Evolutionary conservation across 352 stramenopile species (phyloP).

Genomic region (Globisporangium iwayamae): DNA sequence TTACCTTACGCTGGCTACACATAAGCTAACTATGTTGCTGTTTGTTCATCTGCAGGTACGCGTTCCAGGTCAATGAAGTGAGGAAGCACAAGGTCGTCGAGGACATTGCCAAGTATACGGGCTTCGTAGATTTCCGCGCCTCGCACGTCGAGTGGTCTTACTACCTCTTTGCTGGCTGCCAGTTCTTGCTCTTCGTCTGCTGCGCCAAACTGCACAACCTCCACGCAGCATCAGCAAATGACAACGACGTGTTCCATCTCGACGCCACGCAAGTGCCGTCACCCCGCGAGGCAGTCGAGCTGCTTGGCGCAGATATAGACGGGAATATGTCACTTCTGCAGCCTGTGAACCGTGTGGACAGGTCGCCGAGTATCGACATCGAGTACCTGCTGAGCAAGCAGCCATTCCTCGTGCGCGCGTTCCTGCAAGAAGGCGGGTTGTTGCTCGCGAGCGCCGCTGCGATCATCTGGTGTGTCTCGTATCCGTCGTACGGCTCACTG

Average conservation of each 20-base stretch:
- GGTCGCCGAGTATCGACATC: constrained; percentile 31
- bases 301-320: constrained; percentile 4
- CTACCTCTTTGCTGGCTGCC: constrained; percentile 59
- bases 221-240: constrained; percentile 24
- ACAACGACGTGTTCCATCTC: constrained; percentile 15
- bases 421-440: constrained; percentile 63
- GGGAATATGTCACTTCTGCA: constrained; percentile 15
- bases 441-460: constrained; percentile 61
- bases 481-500: constrained; percentile 74
- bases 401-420: constrained; percentile 58
- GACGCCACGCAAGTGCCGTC: not conserved
- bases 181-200: constrained; percentile 60
- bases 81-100: constrained; percentile 24
- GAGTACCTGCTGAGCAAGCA: constrained; percentile 56
- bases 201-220: constrained; percentile 67
- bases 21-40: not conserved
- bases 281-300: constrained; percentile 11
- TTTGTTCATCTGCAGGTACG: constrained; percentile 31
- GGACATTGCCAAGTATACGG: constrained; percentile 47
- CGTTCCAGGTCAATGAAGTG: constrained; percentile 44
- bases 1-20: not conserved
- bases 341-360: constrained; percentile 18
- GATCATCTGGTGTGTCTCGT: constrained; percentile 78
- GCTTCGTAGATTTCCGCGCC: constrained; percentile 54
- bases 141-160: constrained; percentile 48